A percentile compares a stretch with the other conserved stretches of the same genome.
These are phyloP conservation scores for Candida silvicultrix DNA, from an alignment of 805 yeast species.

Conservation along the genomic window DNA sequence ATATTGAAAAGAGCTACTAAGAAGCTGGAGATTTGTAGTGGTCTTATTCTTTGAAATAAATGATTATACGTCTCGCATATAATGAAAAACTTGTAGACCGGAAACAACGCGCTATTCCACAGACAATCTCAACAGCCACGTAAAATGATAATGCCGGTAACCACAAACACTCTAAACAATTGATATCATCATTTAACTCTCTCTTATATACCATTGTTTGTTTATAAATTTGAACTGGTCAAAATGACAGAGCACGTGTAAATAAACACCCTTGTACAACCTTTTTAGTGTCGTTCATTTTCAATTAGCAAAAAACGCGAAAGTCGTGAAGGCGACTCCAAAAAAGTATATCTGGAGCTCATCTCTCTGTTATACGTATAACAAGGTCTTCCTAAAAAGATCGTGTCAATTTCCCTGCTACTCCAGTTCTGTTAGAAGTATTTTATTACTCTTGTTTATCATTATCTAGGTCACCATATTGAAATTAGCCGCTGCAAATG, in stretches of 20 bases:
- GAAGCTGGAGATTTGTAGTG: too few species aligned
- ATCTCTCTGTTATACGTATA: neutral
- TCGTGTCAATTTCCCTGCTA: neutral
- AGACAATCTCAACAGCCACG: too few species aligned
- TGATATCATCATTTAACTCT: too few species aligned
- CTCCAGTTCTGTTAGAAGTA: neutral
- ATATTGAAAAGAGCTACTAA: conserved; percentile 14
- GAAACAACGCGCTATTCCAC: too few species aligned
- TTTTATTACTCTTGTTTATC: neutral
- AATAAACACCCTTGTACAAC: neutral
- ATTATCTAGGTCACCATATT: neutral
- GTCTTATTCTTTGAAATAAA: too few species aligned
- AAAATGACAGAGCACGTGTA: neutral
- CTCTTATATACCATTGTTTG: too few species aligned
- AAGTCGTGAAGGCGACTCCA: neutral
- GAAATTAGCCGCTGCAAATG: neutral
- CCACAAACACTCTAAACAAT: too few species aligned
- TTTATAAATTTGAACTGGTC: neutral
- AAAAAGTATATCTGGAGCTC: neutral
- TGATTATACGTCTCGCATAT: too few species aligned
- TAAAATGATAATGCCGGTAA: too few species aligned
- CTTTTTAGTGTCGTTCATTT: too few species aligned
- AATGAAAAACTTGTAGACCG: too few species aligned
- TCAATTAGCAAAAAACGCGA: neutral
- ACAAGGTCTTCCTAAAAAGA: neutral